Conservation (phyloP, 495 filamentous ascomycete genomes). For the Talaromyces proteolyticus region DNA sequence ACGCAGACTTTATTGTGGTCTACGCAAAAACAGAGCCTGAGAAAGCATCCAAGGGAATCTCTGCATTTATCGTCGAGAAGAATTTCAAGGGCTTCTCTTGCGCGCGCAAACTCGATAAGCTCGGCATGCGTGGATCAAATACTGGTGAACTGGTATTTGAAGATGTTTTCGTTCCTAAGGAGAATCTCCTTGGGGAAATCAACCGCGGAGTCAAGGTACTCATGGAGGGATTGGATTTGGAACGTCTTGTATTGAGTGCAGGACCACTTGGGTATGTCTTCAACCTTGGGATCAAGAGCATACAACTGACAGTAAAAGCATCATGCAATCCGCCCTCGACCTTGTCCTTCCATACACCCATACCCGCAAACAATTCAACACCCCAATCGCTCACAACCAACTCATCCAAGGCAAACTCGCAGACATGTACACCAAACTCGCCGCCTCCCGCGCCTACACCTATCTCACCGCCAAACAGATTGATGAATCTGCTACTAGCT, state of each 20-base stretch:
- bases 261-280: slow-evolving; percentile 67
- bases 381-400: slow-evolving; percentile 88
- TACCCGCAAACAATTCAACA: slow-evolving; percentile 80
- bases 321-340: slow-evolving; percentile 92
- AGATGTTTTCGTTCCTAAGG: slow-evolving; percentile 79
- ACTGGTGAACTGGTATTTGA: slow-evolving; percentile 94
- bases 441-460: slow-evolving; percentile 75
- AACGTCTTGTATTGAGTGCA: slow-evolving; percentile 86
- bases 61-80: slow-evolving; percentile 85
- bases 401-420: slow-evolving; percentile 89
- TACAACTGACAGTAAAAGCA: slow-evolving; percentile 36
- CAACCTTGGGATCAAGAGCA: background rate
- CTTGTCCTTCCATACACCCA: slow-evolving; percentile 87
- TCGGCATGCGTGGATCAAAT: slow-evolving; percentile 96
- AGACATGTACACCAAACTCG: slow-evolving; percentile 94
- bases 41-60: slow-evolving; percentile 83
- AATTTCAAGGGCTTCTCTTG: slow-evolving; percentile 71
- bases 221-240: slow-evolving; percentile 94
- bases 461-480: slow-evolving; percentile 69
- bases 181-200: slow-evolving; percentile 73
- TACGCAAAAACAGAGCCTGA: slow-evolving; percentile 92
- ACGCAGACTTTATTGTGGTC: slow-evolving; percentile 82
- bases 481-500: slow-evolving; percentile 54
- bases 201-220: slow-evolving; percentile 83
- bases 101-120: slow-evolving; percentile 90